Evolutionary conservation across 768 basidiomycete species (phyloP), one percentile per base, ranked within the genome.

Genomic region (Solioccasus polychromus): DNA sequence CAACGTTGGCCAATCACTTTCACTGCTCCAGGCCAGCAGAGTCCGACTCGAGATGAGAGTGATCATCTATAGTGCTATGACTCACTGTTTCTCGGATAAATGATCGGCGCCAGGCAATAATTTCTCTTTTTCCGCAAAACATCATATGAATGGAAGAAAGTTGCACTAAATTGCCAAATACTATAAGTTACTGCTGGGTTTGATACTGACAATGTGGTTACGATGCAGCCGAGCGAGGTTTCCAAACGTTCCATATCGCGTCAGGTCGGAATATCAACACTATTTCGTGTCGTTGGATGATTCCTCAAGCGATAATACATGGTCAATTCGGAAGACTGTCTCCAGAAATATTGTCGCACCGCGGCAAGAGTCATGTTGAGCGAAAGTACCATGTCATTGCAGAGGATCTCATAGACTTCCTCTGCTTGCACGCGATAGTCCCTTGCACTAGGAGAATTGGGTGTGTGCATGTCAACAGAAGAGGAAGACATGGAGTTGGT

Each of bases 311-410:
- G 78, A 62, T 92, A 92, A 62, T 87, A 73, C 81, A 92, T 79
- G 43, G 75, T 76, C 44, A 92, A 67, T 63, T 92, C 90, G 6
- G 72, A 71, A 15, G 77, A 68, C 53, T 86, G 84, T 56, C 80
- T 82, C 92, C 91, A 96, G 18, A 92, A 78, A 56, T 81, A 96
- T 63, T 94, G 92, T 49, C 91, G 82, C 47, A 94, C 85, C 15
- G 88, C 87, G 4, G 89, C 94, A 28, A 99, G 75, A 5, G 89
- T 94, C 83, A 95, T 92, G 52, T 84, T 82, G 22, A 87, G 71
- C 19, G 94, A 87, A 26, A 98, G 72, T 14, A 88, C 70, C n/a
- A 76, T 71, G 50, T 91, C 88, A 54, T 90, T 91, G 67, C 93
- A 96, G 22, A 96, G 63, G 35, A 98, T 80, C 68, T 98, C 94